phyloP scores from a whole-genome alignment of 2,329 filamentous ascomycete species.

The Aspergillus sp. region DNA sequence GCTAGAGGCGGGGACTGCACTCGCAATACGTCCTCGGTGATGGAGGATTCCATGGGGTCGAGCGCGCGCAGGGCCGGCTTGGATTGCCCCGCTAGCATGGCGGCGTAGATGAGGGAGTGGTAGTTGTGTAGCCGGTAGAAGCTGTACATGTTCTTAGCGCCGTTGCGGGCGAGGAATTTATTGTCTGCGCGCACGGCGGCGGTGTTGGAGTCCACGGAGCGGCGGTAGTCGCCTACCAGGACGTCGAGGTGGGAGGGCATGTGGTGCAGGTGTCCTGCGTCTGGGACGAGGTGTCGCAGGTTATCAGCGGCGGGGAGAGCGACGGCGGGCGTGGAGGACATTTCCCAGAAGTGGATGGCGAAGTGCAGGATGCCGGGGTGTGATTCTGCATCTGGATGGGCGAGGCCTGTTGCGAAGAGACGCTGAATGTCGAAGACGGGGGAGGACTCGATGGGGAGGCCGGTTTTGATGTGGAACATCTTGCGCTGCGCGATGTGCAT shows the following conservation, averaged over 20 bases:
- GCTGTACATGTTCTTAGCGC: slow-evolving; percentile 69
- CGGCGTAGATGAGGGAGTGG: slow-evolving; percentile 73
- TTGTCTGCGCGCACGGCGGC: slow-evolving; percentile 68
- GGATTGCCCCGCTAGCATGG: slow-evolving; percentile 73
- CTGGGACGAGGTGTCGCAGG: slow-evolving; percentile 65
- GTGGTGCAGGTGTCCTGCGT: slow-evolving; percentile 69
- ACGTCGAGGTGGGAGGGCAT: slow-evolving; percentile 79
- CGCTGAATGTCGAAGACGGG: slow-evolving; percentile 59
- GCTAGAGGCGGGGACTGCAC: slow-evolving; percentile 59
- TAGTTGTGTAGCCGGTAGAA: slow-evolving; percentile 74
- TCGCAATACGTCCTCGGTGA: slow-evolving; percentile 50
- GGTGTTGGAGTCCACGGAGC: slow-evolving; percentile 65
- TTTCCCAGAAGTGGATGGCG: slow-evolving; percentile 77
- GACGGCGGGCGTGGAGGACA: slow-evolving; percentile 65
- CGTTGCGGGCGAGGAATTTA: slow-evolving; percentile 60
- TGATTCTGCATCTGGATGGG: slow-evolving; percentile 47
- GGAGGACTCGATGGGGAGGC: slow-evolving; percentile 55
- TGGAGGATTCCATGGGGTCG: slow-evolving; percentile 57
- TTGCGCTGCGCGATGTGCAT: slow-evolving; percentile 63
- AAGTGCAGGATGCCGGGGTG: slow-evolving; percentile 73
- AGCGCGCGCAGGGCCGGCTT: slow-evolving; percentile 62
- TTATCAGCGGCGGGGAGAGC: slow-evolving; percentile 62
- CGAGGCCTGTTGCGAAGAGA: slow-evolving; percentile 60
- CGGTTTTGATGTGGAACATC: slow-evolving; percentile 62
- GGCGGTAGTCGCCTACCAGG: slow-evolving; percentile 68